Base-by-base conservation (phyloP, 139 green algal genomes). In the Microglena sp. region DNA sequence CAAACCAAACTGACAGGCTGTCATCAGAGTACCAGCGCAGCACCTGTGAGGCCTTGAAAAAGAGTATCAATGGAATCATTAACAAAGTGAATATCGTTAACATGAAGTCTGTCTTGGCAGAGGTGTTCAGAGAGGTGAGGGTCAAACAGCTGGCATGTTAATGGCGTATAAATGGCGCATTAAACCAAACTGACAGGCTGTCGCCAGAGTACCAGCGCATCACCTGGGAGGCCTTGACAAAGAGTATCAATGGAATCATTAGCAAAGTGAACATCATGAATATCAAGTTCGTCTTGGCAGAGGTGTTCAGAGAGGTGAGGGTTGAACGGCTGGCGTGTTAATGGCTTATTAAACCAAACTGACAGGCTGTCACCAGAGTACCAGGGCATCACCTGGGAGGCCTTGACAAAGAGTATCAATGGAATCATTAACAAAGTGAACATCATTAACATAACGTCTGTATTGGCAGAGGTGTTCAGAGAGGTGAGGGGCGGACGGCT, bases 341-440 rank as follows among this genome's bases (percentile, higher is more conserved):
- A 50, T 11, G 11, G 40, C 40, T n/a, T n/a, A n/a, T n/a, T n/a
- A n/a, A n/a, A n/a, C n/a, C n/a, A n/a, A n/a, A n/a, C n/a, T n/a
- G 85, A 96, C 69, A 82, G 82, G 40, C 57, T 64, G 21, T 71
- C 64, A 2, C 64, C 74, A 29, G 81, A 90, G 64, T 92, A 93
- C 63, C 90, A 96, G 76, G 82, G 87, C 31, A 76, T 97, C 60
- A 93, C 88, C 1, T 99, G 93, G 93, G 94, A 98, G 68, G 64
- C 58, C 32, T 67, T 89, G 4, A 78, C 79, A 36, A 89, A 89
- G 73, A 74, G 62, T 32, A 83, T 99, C 70, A 99, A 99, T 69
- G 93, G 93, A 34, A 82, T 98, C n/a, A 82, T 99, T 66, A 99
- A 99, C 85, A 99, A 98, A 81, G 74, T 92, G 69, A 99, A 96